These are phyloP conservation scores for Colletotrichum australisinense DNA, from an alignment of 2,329 filamentous ascomycete genomes.

Conservation along the genomic window DNA sequence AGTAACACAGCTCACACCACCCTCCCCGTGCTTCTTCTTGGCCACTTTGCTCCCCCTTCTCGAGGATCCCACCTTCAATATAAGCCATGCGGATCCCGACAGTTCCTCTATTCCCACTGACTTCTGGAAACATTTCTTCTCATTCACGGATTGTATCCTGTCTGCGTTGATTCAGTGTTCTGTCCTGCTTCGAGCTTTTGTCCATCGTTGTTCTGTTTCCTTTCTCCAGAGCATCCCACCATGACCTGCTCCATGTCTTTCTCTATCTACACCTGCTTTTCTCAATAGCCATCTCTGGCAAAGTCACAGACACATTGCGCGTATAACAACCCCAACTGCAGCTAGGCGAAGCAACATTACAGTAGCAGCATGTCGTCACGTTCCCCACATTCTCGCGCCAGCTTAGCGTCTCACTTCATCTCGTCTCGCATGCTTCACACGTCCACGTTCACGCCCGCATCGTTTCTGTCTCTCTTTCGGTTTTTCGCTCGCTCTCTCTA, in stretches of 20 bases:
- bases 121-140: background rate
- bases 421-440: background rate
- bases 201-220: background rate
- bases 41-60: background rate
- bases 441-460: background rate
- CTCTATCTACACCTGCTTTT: background rate
- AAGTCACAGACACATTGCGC: background rate
- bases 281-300: background rate
- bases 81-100: slow-evolving; percentile 25
- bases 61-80: slow-evolving; percentile 12
- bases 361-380: background rate
- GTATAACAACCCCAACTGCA: slow-evolving; percentile 15
- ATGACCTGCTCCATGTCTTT: background rate
- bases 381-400: slow-evolving; percentile 5
- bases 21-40: background rate
- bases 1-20: slow-evolving; percentile 12
- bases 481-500: background rate
- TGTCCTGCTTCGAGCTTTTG: background rate
- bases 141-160: background rate
- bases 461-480: background rate
- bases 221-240: background rate
- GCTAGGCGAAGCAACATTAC: background rate
- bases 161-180: background rate
- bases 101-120: accelerated
- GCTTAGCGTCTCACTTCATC: slow-evolving; percentile 4